These are phyloP conservation scores for Tolypocladium inflatum DNA, from an alignment of 2,329 filamentous ascomycete genomes.

Conservation along the genomic window DNA sequence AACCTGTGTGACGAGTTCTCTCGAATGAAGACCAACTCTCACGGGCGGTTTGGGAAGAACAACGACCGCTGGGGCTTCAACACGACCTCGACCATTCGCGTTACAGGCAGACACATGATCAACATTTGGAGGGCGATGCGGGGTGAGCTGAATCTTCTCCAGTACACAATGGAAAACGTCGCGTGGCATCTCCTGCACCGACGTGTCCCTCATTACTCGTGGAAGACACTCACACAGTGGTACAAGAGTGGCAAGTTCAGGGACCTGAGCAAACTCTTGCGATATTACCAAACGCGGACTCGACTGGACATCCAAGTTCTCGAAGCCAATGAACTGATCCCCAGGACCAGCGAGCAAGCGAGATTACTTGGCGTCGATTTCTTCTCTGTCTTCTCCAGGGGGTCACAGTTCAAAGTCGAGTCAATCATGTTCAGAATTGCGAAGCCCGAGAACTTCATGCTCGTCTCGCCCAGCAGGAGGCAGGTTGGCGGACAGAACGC, in stretches of 20 bases:
- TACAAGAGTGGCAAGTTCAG: constrained; percentile 59
- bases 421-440: constrained; percentile 98
- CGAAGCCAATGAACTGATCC: constrained; percentile 78
- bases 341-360: constrained; percentile 88
- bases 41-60: constrained; percentile 78
- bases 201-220: constrained; percentile 80
- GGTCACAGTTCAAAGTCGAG: constrained; percentile 97
- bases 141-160: constrained; percentile 79
- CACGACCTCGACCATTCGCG: constrained; percentile 79
- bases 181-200: constrained; percentile 83
- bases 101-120: constrained; percentile 94
- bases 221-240: constrained; percentile 72
- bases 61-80: constrained; percentile 89
- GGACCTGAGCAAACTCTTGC: constrained; percentile 64
- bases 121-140: constrained; percentile 97
- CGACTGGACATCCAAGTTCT: constrained; percentile 84
- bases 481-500: constrained; percentile 94
- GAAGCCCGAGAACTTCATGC: constrained; percentile 88
- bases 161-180: constrained; percentile 96
- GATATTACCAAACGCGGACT: constrained; percentile 68
- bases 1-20: constrained; percentile 88
- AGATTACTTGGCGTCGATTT: constrained; percentile 91
- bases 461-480: constrained; percentile 81
- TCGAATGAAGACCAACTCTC: constrained; percentile 73
- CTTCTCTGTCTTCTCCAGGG: constrained; percentile 88